phyloP scores from a whole-genome alignment of 2,329 filamentous ascomycete species.

The Ambrosiella beaveri region DNA sequence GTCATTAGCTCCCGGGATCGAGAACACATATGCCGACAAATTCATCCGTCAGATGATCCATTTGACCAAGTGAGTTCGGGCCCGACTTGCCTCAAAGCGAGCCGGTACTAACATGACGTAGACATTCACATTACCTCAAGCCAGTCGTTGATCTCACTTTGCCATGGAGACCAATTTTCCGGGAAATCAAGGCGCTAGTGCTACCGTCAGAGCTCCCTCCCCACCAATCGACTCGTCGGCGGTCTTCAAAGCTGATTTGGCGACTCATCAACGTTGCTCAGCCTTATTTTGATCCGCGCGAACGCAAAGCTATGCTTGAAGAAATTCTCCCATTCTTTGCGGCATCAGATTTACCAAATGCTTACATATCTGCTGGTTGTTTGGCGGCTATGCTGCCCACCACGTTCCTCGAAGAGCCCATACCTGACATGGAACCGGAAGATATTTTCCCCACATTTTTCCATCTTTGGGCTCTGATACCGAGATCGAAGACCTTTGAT shows the following conservation, averaged over 20 bases:
- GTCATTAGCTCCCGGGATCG: conserved; percentile 73
- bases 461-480: conserved; percentile 88
- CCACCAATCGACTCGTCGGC: conserved; percentile 37
- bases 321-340: conserved; percentile 79
- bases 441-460: conserved; percentile 88
- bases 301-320: conserved; percentile 65
- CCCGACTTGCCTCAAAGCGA: not conserved
- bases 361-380: conserved; percentile 78
- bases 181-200: conserved; percentile 80
- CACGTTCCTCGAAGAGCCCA: conserved; percentile 52
- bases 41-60: conserved; percentile 95
- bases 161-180: conserved; percentile 86
- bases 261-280: conserved; percentile 85
- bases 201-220: conserved; percentile 66
- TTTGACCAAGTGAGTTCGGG: conserved; percentile 60
- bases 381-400: conserved; percentile 82
- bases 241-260: conserved; percentile 48
- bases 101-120: not conserved
- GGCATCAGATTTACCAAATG: conserved; percentile 78
- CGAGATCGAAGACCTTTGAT: conserved; percentile 74
- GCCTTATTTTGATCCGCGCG: conserved; percentile 77
- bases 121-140: conserved; percentile 57
- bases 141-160: conserved; percentile 77
- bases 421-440: conserved; percentile 64
- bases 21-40: conserved; percentile 63